Evolutionary conservation across 2,329 filamentous ascomycete species (phyloP), one percentile per base, ranked within the genome.

Genomic region (Pleoardoris graminearum): DNA sequence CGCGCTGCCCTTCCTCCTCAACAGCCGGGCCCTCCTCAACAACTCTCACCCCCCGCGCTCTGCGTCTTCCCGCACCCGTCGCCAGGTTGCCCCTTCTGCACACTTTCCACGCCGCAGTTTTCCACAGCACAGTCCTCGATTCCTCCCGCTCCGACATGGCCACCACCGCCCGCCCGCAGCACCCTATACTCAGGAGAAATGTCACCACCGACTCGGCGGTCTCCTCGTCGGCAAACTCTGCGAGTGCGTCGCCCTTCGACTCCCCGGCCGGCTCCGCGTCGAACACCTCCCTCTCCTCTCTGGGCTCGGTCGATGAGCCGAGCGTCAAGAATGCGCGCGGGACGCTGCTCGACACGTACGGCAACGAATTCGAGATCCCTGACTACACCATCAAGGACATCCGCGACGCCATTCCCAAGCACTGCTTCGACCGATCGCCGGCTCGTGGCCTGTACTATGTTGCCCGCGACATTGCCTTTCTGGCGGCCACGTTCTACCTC

Each of bases 351-450:
- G 92, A 99, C 78, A 93, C 91, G 11, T 94, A 96, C 74, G 94
- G 94, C 76, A 96, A 97, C 76, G 84, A 91, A 69, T 99, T 99
- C 80, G 82, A 90, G 75, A 82, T 96, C 51, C 94, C 94, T 63
- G 88, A 97, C 77, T 99, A 89, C 81, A 96, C 91, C 72, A 96
- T 99, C 83, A 96, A 96, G 82, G 85, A 99, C 72, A 93, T 99
- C 72, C 88, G 91, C 69, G 89, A 96, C 78, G 94, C 94, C 73
- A 99, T 99, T 64, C 94, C 94, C 60, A 91, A 92, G 77, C 94
- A 97, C 82, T 99, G 94, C 84, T 97, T 89, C 76, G 82, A 97
- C 80, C 88, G 94, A 56, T 96, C 90, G 41, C 89, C 84, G 56
- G 73, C 85, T 60, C 85, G 79, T 61, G 88, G 92, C 61, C 80